phyloP scores from a whole-genome alignment of 2,329 filamentous ascomycete species.

The Aspergillus tamarii region DNA sequence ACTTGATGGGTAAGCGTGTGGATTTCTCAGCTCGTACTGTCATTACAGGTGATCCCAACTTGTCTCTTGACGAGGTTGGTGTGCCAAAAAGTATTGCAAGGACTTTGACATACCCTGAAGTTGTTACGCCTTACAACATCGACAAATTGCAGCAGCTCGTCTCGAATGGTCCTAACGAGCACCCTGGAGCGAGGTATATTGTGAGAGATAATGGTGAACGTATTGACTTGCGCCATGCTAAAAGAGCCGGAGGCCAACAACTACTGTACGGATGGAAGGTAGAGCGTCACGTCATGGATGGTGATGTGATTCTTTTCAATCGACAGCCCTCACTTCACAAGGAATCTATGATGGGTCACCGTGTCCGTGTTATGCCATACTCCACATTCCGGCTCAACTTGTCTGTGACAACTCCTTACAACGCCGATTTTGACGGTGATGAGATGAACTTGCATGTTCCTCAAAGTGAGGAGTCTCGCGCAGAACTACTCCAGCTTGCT shows the following conservation, averaged over 20 bases:
- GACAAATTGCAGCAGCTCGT: conserved; percentile 87
- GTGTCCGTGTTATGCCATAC: conserved; percentile 97
- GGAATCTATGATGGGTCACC: conserved; percentile 99
- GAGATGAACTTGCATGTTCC: conserved; percentile 99
- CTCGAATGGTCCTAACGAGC: conserved; percentile 89
- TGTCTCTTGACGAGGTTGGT: conserved; percentile 95
- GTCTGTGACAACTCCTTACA: conserved; percentile 97
- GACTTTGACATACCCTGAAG: conserved; percentile 94
- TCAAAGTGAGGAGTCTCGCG: conserved; percentile 93
- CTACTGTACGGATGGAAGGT: conserved; percentile 98
- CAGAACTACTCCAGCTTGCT: conserved; percentile 91
- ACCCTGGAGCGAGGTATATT: conserved; percentile 95
- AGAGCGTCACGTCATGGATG: conserved; percentile 92
- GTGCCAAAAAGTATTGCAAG: conserved; percentile 91
- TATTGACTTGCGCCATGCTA: conserved; percentile 93
- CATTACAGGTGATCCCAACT: conserved; percentile 96
- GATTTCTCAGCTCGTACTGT: conserved; percentile 99
- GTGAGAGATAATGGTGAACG: conserved; percentile 90
- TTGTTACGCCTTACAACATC: conserved; percentile 97
- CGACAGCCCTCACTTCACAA: conserved; percentile 99
- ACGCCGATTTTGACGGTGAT: conserved; percentile 99
- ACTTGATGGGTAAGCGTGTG: conserved; percentile 99
- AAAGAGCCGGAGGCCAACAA: conserved; percentile 76
- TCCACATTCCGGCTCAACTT: conserved; percentile 97
- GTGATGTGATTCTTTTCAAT: conserved; percentile 99